These are phyloP conservation scores for Shiraia sp. DNA, from an alignment of 2,329 filamentous ascomycete genomes.

Conservation along the genomic window DNA sequence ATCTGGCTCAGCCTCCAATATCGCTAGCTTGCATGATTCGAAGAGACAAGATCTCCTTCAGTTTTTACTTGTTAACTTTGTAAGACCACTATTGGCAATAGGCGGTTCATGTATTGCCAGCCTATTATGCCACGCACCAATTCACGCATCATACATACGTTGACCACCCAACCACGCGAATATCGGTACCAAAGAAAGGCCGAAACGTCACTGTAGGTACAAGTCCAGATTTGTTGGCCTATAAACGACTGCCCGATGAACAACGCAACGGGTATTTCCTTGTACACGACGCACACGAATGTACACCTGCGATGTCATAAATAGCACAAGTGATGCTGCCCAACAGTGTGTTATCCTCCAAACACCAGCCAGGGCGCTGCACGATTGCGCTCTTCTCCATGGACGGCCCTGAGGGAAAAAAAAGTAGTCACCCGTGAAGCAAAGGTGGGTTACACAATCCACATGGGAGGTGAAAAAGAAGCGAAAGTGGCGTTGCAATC, in stretches of 20 bases:
- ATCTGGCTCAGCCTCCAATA: no score
- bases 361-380: constrained; percentile 11
- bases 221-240: not conserved
- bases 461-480: constrained; percentile 3
- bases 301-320: constrained; percentile 19
- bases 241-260: constrained; percentile 11
- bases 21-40: no score
- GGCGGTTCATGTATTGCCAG: no score
- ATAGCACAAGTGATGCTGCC: constrained; percentile 16
- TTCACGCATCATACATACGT: no score
- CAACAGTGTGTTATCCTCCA: constrained; percentile 15
- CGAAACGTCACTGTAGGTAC: not conserved
- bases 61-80: no score
- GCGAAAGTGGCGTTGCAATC: constrained; percentile 3
- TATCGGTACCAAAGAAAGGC: no score
- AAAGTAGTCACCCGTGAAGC: no score
- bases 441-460: constrained; percentile 1
- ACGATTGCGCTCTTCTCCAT: constrained; percentile 33
- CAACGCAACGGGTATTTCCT: constrained; percentile 22
- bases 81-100: no score
- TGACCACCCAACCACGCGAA: no score
- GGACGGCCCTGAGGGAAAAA: no score
- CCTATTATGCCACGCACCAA: no score
- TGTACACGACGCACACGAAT: constrained; percentile 17
- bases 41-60: no score